Evolutionary conservation across 2,329 filamentous ascomycete genomes (phyloP).

Genomic region (Arthrobotrys pseudoclavata): DNA sequence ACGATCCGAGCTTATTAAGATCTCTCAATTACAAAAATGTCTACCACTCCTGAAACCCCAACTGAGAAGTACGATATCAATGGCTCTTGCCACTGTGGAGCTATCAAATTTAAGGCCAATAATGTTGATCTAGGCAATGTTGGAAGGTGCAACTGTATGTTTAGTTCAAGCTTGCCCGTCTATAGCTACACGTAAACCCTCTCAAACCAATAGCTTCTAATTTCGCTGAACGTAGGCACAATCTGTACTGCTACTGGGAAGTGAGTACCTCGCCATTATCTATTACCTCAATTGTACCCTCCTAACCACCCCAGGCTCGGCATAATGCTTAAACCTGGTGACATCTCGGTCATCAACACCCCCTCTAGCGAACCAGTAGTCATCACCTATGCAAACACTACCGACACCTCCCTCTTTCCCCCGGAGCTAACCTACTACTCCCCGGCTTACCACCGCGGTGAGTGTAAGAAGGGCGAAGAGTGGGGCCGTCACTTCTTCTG

Average conservation of each 20-base stretch:
- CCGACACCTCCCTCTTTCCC: constrained; percentile 45
- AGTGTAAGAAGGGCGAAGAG: constrained; percentile 27
- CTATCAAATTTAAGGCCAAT: constrained; percentile 42
- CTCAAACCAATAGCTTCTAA: neutral
- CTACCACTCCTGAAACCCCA: constrained; percentile 30
- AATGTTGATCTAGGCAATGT: constrained; percentile 41
- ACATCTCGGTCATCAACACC: constrained; percentile 45
- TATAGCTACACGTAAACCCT: neutral
- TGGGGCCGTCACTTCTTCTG: constrained; percentile 50
- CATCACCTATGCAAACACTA: constrained; percentile 38
- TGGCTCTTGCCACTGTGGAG: constrained; percentile 54
- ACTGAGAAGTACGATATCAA: constrained; percentile 27
- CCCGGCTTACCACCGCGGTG: constrained; percentile 32
- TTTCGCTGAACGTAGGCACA: constrained; percentile 19
- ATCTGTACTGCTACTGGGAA: constrained; percentile 48
- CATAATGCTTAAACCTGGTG: constrained; percentile 25
- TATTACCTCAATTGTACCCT: neutral
- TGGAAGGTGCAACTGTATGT: constrained; percentile 50
- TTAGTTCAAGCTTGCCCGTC: neutral
- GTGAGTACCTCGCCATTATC: constrained; percentile 8
- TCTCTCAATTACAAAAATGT: constrained; percentile 25
- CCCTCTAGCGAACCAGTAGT: constrained; percentile 38
- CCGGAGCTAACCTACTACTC: constrained; percentile 43
- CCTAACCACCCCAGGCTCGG: constrained; percentile 25
- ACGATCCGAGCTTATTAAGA: neutral